Evolutionary conservation across 2,329 filamentous ascomycete species (phyloP).

Genomic region (Polytolypa hystricis): DNA sequence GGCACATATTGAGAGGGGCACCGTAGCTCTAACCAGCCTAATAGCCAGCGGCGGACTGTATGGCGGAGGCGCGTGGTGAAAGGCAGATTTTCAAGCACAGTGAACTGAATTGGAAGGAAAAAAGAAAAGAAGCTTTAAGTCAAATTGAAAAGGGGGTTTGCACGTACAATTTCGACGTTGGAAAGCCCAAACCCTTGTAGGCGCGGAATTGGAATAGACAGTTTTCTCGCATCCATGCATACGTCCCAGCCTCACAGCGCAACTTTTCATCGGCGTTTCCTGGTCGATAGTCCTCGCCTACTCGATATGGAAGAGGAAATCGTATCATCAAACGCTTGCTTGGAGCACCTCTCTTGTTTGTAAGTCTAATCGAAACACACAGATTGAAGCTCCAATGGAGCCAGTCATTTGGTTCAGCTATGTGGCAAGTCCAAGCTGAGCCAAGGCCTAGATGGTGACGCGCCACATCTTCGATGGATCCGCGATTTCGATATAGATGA

Average conservation of each 20-base stretch:
- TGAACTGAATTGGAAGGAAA: slow-evolving; percentile 6
- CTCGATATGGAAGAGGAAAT: slow-evolving; percentile 4
- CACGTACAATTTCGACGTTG: not conserved
- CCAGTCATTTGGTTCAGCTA: slow-evolving; percentile 20
- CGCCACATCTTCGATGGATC: slow-evolving; percentile 17
- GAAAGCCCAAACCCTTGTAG: slow-evolving; percentile 16
- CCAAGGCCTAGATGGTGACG: slow-evolving; percentile 19
- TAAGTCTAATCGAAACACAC: too few relatives aligned
- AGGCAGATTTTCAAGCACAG: not conserved
- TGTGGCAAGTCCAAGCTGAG: slow-evolving; percentile 7
- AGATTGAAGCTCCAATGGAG: slow-evolving; percentile 27
- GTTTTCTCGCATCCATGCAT: slow-evolving; percentile 8
- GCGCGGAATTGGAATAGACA: slow-evolving; percentile 17
- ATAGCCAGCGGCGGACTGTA: not conserved
- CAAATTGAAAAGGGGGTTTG: not conserved
- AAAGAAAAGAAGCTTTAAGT: not conserved
- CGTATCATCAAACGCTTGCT: not conserved
- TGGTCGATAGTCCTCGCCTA: slow-evolving; percentile 2
- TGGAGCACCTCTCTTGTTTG: too few relatives aligned
- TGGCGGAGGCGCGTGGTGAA: not conserved
- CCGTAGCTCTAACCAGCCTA: not conserved
- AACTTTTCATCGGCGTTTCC: slow-evolving; percentile 7
- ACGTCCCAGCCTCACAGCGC: slow-evolving; percentile 4
- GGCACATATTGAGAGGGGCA: not conserved
- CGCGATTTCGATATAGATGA: slow-evolving; percentile 10